A percentile compares a stretch with the other conserved stretches of the same genome.
phyloP scores from a whole-genome alignment of 164 flowering plant genomes.

The Platanus orientalis region DNA sequence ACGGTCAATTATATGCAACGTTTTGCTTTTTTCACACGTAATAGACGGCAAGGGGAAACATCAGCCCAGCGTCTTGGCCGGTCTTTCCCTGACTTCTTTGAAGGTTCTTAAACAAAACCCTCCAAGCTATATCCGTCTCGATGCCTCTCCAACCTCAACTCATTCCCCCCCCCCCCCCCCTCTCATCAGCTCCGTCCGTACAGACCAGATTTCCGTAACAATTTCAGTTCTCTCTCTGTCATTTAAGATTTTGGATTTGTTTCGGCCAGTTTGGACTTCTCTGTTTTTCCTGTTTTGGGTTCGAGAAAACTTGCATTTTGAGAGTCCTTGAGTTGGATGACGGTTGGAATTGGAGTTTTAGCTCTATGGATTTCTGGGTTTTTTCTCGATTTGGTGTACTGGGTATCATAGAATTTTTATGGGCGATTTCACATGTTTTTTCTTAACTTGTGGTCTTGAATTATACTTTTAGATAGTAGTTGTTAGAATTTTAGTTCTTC shows the following conservation, averaged over 20 bases:
- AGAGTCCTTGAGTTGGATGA: neutral
- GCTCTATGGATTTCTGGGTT: conserved; percentile 7
- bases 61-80: neutral
- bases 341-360: neutral
- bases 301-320: neutral
- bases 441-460: neutral
- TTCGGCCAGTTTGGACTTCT: neutral
- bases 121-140: neutral
- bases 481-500: conserved; percentile 4
- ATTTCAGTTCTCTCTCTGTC: neutral
- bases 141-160: neutral
- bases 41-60: neutral
- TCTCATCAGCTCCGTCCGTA: neutral
- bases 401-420: conserved; percentile 7
- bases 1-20: neutral
- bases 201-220: neutral
- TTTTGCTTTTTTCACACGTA: neutral
- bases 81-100: neutral
- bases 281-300: neutral
- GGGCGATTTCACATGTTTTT: neutral
- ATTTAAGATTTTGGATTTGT: neutral
- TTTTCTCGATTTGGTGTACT: conserved; percentile 13
- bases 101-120: neutral
- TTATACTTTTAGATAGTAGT: neutral
- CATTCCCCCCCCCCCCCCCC: neutral